A percentile compares a stretch with the other conserved stretches of the same genome.
Conservation (phyloP, 345 rosid species). For the Citrus sinensis region DVS_A1.0 CM039167.1:7038001-7038500, state of each 20-base stretch:
- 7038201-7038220: not conserved
- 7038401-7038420: no score
- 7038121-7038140: not conserved
- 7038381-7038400: not conserved
- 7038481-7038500: not conserved
- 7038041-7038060: not conserved
- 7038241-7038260: not conserved
- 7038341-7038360: not conserved
- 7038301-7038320: not conserved
- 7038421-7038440: not conserved
- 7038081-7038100: not conserved
- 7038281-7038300: not conserved
- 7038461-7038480: not conserved
- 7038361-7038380: not conserved
- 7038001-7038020: not conserved
- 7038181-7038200: not conserved
- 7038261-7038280: not conserved
- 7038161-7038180: not conserved
- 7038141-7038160: not conserved
- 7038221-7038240: not conserved
- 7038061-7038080: not conserved
- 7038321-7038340: not conserved
- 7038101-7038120: not conserved
- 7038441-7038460: not conserved
- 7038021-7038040: not conserved